phyloP scores from a whole-genome alignment of 2,329 filamentous ascomycete genomes.

The Colletotrichum sp. region DNA sequence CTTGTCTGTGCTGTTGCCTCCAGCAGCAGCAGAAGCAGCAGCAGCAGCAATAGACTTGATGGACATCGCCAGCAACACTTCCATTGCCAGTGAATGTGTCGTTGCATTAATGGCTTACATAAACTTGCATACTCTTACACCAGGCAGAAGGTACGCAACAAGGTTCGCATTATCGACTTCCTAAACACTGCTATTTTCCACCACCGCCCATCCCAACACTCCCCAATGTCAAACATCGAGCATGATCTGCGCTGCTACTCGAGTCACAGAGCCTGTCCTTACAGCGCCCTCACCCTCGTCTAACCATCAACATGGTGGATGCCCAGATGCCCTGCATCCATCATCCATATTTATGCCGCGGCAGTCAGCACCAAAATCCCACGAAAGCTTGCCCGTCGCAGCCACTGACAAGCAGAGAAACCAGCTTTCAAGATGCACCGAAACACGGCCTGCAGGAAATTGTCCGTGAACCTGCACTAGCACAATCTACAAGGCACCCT shows the following conservation, averaged over 20 bases:
- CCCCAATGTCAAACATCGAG: background rate
- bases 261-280: slow-evolving; percentile 3
- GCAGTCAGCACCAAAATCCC: background rate
- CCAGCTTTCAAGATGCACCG: background rate
- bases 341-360: background rate
- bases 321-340: background rate
- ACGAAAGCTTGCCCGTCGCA: background rate
- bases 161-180: slow-evolving; percentile 7
- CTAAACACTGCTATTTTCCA: background rate
- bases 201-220: background rate
- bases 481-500: slow-evolving; percentile 10
- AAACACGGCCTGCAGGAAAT: slow-evolving; percentile 13
- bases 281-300: background rate
- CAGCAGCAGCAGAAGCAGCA: background rate
- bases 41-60: no score
- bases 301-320: background rate
- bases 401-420: background rate
- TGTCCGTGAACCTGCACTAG: slow-evolving; percentile 15
- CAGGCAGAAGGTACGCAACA: background rate
- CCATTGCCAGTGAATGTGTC: background rate
- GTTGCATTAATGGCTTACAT: slow-evolving; percentile 4
- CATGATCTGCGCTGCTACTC: background rate
- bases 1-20: background rate
- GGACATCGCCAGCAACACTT: background rate
- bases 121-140: background rate